Evolutionary conservation across 106 monocot species (phyloP).

Genomic region (Alisma plantagoaquatica): DNA sequence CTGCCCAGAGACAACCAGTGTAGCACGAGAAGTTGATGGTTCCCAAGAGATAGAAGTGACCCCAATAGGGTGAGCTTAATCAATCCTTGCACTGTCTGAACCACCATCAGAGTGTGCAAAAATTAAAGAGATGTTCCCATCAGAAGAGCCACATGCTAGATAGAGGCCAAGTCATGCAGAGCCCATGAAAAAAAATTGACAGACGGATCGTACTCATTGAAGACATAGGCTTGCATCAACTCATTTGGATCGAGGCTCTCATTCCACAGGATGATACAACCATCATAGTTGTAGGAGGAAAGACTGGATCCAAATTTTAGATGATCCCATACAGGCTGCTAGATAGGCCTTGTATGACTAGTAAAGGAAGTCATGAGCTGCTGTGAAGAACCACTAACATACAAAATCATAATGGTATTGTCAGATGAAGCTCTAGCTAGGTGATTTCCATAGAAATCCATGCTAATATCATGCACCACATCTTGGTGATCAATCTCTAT

Average conservation of each 20-base stretch:
- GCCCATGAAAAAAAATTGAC: slow-evolving; percentile 12
- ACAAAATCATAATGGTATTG: slow-evolving; percentile 10
- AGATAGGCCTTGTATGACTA: slow-evolving; percentile 9
- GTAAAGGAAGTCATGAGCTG: slow-evolving; percentile 5
- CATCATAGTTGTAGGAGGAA: slow-evolving; percentile 16
- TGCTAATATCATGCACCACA: slow-evolving; percentile 13
- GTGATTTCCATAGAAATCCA: slow-evolving; percentile 17
- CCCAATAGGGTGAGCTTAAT: slow-evolving; percentile 12
- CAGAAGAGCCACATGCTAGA: slow-evolving; percentile 13
- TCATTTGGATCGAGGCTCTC: slow-evolving; percentile 7
- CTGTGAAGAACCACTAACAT: slow-evolving; percentile 1
- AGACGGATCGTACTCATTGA: slow-evolving; percentile 2
- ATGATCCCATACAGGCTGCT: slow-evolving; percentile 14
- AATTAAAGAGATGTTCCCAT: slow-evolving; percentile 10
- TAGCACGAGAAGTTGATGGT: slow-evolving; percentile 2
- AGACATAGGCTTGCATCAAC: slow-evolving; percentile 10
- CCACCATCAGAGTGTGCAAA: slow-evolving; percentile 8
- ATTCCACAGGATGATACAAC: slow-evolving; percentile 15
- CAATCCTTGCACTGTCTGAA: slow-evolving; percentile 11
- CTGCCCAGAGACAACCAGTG: neutral
- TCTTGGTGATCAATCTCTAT: slow-evolving; percentile 17
- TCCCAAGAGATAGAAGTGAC: slow-evolving; percentile 17
- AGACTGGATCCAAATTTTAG: slow-evolving; percentile 13
- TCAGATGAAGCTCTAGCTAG: slow-evolving; percentile 15
- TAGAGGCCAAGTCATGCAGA: slow-evolving; percentile 10